Base-by-base conservation (phyloP, 306 rosid species). In the Quercus dentata region DNA sequence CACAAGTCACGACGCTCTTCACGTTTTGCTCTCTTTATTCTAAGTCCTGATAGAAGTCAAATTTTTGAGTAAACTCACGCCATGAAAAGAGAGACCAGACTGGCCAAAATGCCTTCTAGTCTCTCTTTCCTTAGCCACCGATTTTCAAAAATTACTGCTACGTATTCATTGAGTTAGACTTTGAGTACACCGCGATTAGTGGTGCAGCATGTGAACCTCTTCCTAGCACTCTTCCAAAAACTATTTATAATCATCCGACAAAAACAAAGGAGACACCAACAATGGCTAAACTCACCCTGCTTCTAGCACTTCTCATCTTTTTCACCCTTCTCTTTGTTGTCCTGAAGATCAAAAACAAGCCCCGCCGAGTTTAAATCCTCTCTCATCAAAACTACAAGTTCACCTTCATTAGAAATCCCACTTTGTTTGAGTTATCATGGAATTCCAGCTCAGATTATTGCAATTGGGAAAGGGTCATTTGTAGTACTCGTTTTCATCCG, bases 391-490 rank as follows among this genome's bases (percentile, higher is more conserved):
- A 15, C n/a, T 6, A 54, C 59, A 5, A 62, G 4, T 41, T 21
- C 38, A 49, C 15, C 73, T 7, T 25, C 69, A 27, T 14, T 31
- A 25, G 6, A 74, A 46, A 65, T 3, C 49, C 46, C 46, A 41
- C 46, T n/a, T n/a, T 41, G 46, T 8, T 0, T 12, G 15, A 49
- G 15, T 73, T 78, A 55, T 74, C 86, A 23, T 78, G 82, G 82
- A 78, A 78, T 23, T 76, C 82, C 9, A 76, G 73, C 21, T 78
- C 69, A 35, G 79, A 82, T 65, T 78, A 79, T 71, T 82, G 85
- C 62, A 25, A 14, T 4, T 82, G 85, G 85, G 72, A 78, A 9
- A 59, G 85, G 38, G 76, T 78, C 33, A 28, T 56, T 10, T 69
- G 77, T 49, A 68, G 58, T 69, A 41, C 73, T 31, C 33, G 19